Percentiles rank a stretch among this genome's conserved stretches.
phyloP scores from a whole-genome alignment of 2,329 filamentous ascomycete genomes.

The Thielaviopsis musarum region DNA sequence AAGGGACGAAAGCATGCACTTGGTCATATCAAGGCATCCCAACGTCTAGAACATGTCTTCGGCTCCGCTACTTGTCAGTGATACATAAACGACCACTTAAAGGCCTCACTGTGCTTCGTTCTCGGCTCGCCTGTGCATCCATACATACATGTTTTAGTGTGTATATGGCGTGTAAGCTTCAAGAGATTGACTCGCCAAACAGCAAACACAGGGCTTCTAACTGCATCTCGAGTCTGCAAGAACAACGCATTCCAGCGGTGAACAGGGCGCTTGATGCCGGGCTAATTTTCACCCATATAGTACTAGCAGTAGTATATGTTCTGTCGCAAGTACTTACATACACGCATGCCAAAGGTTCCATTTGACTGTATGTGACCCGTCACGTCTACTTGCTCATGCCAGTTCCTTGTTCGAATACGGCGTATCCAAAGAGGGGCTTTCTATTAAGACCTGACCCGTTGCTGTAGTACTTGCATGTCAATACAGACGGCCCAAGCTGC shows the following conservation, averaged over 20 bases:
- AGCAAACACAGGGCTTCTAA: not conserved
- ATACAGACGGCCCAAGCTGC: not conserved
- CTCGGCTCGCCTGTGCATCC: not conserved
- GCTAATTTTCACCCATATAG: not conserved
- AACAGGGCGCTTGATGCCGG: not conserved
- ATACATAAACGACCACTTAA: not conserved
- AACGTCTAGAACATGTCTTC: not conserved
- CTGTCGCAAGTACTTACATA: too few species aligned
- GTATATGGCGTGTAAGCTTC: not conserved
- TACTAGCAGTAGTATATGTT: not conserved
- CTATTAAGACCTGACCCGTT: not conserved
- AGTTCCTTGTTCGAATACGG: not conserved
- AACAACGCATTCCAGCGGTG: not conserved
- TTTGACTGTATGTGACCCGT: not conserved
- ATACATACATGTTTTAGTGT: not conserved
- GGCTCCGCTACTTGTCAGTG: not conserved
- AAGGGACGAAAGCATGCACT: not conserved
- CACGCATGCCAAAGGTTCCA: not conserved
- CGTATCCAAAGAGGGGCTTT: not conserved
- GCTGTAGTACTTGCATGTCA: not conserved
- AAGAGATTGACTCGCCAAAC: not conserved
- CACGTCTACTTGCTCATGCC: not conserved
- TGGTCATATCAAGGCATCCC: not conserved
- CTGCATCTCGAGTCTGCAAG: not conserved
- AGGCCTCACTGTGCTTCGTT: not conserved